These are phyloP conservation scores for Lactuca saligna DNA, from an alignment of 129 eudicot species.

Conservation along the genomic window DNA sequence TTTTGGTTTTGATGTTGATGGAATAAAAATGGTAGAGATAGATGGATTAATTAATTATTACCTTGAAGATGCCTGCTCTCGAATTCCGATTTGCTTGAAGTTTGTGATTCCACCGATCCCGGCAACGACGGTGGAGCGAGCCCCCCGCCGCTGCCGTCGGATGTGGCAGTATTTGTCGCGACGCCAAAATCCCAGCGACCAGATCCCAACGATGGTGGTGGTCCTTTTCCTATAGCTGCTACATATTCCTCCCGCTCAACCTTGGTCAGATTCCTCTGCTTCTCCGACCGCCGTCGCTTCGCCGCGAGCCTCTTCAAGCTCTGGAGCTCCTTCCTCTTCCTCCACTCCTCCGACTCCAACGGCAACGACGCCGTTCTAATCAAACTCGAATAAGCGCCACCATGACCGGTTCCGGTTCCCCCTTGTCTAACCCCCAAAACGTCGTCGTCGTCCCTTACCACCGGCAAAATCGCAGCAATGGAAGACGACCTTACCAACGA, in stretches of 20 bases:
- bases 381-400: constrained; percentile 22
- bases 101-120: constrained; percentile 76
- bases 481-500: constrained; percentile 67
- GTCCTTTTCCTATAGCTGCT: constrained; percentile 25
- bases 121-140: constrained; percentile 34
- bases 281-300: constrained; percentile 79
- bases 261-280: constrained; percentile 50
- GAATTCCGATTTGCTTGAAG: constrained; percentile 60
- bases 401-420: constrained; percentile 14
- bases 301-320: constrained; percentile 79
- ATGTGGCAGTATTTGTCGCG: constrained; percentile 26
- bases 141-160: constrained; percentile 30
- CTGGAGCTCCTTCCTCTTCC: constrained; percentile 90
- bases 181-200: constrained; percentile 37
- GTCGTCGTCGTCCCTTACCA: constrained; percentile 56
- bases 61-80: constrained; percentile 70
- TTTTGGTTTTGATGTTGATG: not conserved
- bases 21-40: not conserved
- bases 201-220: constrained; percentile 30
- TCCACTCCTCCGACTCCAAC: constrained; percentile 83
- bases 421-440: not conserved
- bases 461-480: constrained; percentile 60
- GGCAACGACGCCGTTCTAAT: constrained; percentile 83
- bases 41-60: constrained; percentile 7
- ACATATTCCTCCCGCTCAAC: constrained; percentile 53